Evolutionary conservation across 495 filamentous ascomycete genomes (phyloP).

Genomic region (Copromyces sp.): DNA sequence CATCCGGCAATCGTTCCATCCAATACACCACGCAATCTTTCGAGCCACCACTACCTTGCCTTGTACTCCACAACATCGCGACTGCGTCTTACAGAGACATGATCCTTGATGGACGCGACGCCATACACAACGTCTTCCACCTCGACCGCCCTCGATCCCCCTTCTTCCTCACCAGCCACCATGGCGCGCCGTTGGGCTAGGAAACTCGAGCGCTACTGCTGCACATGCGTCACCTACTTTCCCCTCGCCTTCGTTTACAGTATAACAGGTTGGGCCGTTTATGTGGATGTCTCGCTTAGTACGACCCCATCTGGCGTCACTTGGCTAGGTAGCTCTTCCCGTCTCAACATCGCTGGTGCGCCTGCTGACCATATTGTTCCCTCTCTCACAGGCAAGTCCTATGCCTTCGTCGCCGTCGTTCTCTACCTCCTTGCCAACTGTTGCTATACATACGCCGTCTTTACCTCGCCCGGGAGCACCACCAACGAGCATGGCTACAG

Average conservation of each 20-base stretch:
- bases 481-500: conserved; percentile 42
- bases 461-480: conserved; percentile 72
- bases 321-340: conserved; percentile 53
- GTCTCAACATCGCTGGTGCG: not conserved
- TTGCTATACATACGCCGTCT: conserved; percentile 85
- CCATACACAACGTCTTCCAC: conserved; percentile 13
- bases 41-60: not conserved
- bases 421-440: conserved; percentile 76
- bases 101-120: conserved; percentile 15
- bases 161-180: conserved; percentile 6
- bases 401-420: conserved; percentile 49
- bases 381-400: conserved; percentile 26
- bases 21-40: not conserved
- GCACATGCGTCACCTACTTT: conserved; percentile 68
- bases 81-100: not conserved
- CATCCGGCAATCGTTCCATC: not conserved
- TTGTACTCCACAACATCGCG: not conserved
- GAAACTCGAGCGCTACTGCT: conserved; percentile 76
- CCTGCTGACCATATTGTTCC: not conserved
- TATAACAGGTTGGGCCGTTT: conserved; percentile 81
- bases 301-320: conserved; percentile 42
- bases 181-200: conserved; percentile 54
- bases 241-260: conserved; percentile 84
- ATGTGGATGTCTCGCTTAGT: conserved; percentile 72
- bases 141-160: conserved; percentile 1